Evolutionary conservation across 106 monocot species (phyloP), one percentile per base, ranked within the genome.

Genomic region (Chionographis japonica): DNA sequence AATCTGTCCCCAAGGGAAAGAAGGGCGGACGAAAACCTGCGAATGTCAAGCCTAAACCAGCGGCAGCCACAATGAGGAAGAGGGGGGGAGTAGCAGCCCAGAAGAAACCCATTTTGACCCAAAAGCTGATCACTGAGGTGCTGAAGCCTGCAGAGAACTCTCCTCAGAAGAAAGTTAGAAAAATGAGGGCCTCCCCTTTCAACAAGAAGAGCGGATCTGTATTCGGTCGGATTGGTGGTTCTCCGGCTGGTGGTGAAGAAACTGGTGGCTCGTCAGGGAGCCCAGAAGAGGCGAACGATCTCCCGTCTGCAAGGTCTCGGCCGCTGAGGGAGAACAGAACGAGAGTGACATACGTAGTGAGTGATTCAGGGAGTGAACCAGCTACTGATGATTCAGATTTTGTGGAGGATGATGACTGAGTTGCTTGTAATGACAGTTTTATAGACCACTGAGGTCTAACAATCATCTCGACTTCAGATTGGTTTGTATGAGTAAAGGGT

Each of bases 121-220:
- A 92, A 66, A 85, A 73, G 51, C 49, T 75, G 15, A 80, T 82
- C 18, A 75, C 72, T 5, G 75, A 79, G 18, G 63, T 81, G 50
- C 38, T 81, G 62, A 86, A 81, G 64, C 81, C 86, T n/a, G 72
- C 35, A 2, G 78, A 73, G 37, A 56, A 12, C 35, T 92, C 92
- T 2, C 95, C 95, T 4, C 84, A 92, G 63, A 92, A 87, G 72
- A 97, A 97, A 70, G 92, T 92, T 15, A 80, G 95, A 71, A 97
- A 84, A 82, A 92, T 89, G 56, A 84, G 92, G 19, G 72, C 65
- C 3, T 97, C 95, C 11, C 92, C 95, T 2, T 92, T 97, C 78
- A 89, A 97, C 65, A 97, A 92, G 82, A 97, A 97, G 78, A 97
- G 92, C 27, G 83, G 89, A 0, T 83, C 82, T 0, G 54, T 92